Evolutionary conservation across 1,139 yeast genomes (phyloP).

Genomic region (Sugiyamaella paludigena): DNA sequence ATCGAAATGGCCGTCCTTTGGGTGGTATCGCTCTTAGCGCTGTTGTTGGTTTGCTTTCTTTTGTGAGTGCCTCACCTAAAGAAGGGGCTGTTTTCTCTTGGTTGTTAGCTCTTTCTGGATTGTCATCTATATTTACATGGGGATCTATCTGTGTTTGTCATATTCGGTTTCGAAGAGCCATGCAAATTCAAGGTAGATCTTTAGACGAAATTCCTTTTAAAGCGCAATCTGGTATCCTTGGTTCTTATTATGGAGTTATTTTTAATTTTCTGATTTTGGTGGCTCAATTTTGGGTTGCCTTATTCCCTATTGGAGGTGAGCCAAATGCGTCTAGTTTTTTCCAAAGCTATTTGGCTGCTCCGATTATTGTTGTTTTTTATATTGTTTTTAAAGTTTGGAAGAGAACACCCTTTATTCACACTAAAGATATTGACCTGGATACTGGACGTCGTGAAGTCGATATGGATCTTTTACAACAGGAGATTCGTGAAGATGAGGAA

Average conservation of each 20-base stretch:
- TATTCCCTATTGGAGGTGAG: conserved; percentile 58
- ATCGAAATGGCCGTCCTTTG: conserved; percentile 71
- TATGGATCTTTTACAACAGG: conserved; percentile 50
- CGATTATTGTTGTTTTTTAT: conserved; percentile 50
- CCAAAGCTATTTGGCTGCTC: conserved; percentile 53
- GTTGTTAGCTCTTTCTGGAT: conserved; percentile 80
- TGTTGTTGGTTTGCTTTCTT: conserved; percentile 64
- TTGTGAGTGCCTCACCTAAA: conserved; percentile 61
- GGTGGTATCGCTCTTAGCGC: conserved; percentile 60
- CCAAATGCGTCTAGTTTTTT: conserved; percentile 49
- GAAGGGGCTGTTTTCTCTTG: conserved; percentile 71
- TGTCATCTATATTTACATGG: conserved; percentile 85
- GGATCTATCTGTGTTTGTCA: conserved; percentile 73
- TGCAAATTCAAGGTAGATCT: conserved; percentile 61
- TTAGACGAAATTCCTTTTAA: conserved; percentile 65
- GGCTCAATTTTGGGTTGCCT: conserved; percentile 81
- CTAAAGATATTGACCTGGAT: conserved; percentile 54
- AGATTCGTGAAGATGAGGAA: conserved; percentile 49
- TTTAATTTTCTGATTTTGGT: conserved; percentile 63
- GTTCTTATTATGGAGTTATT: conserved; percentile 63
- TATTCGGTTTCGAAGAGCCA: conserved; percentile 74
- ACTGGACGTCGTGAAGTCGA: conserved; percentile 57
- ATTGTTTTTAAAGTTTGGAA: conserved; percentile 51
- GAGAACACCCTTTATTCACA: conserved; percentile 43
- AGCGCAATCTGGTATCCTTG: conserved; percentile 66